Conservation (phyloP, 257 asterid genomes). For the Przewalskia tangutica region DNA sequence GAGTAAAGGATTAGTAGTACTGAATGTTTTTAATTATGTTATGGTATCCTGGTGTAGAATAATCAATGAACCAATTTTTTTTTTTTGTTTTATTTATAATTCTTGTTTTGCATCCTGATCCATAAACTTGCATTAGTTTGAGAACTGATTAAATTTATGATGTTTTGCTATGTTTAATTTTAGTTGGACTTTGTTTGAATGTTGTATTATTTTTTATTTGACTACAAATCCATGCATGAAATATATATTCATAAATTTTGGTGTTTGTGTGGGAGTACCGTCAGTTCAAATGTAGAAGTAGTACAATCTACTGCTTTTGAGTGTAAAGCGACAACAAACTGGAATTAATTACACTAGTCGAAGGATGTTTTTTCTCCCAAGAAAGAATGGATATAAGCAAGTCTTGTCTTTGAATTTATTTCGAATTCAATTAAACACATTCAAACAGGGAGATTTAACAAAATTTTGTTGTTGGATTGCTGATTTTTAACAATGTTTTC, state of each 20-base stretch:
- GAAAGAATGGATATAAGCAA: neutral
- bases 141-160: neutral
- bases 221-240: neutral
- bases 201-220: neutral
- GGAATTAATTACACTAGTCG: too few species aligned
- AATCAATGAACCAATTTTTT: neutral
- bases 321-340: too few species aligned
- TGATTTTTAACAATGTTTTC: too few species aligned
- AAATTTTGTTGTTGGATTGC: too few species aligned
- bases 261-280: neutral
- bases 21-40: neutral
- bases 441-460: too few species aligned
- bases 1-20: neutral
- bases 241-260: too few species aligned
- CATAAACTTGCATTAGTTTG: neutral
- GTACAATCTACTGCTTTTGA: too few species aligned
- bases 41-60: neutral
- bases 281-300: neutral
- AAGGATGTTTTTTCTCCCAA: too few species aligned
- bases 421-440: neutral
- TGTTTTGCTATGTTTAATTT: neutral
- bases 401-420: neutral
- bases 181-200: neutral
- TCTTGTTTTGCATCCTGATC: neutral
- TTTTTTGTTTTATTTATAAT: too few species aligned